Evolutionary conservation across 169 alveolate genomes (phyloP).

Genomic region (Plasmodium gaboni): DNA sequence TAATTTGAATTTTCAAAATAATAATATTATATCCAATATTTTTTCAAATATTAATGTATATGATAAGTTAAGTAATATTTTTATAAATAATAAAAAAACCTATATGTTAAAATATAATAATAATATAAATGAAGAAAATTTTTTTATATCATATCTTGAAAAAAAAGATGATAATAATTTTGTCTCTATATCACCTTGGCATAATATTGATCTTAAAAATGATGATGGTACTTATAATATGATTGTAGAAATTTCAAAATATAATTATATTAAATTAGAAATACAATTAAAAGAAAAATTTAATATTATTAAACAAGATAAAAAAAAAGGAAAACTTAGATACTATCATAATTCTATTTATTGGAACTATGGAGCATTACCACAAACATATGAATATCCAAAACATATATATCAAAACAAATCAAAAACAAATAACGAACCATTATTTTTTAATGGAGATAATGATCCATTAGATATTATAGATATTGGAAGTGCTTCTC

Average conservation of each 20-base stretch:
- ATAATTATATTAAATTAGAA: conserved; percentile 62
- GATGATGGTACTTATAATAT: conserved; percentile 66
- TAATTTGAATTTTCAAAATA: conserved; percentile 50
- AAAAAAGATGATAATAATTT: conserved; percentile 32
- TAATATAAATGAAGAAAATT: conserved; percentile 41
- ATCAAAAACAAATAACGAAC: background rate
- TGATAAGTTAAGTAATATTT: conserved; percentile 31
- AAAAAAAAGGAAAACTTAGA: conserved; percentile 58
- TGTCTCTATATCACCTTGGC: conserved; percentile 65
- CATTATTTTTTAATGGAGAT: conserved; percentile 47
- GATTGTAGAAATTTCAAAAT: conserved; percentile 62
- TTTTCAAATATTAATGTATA: conserved; percentile 55
- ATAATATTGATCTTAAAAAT: conserved; percentile 44
- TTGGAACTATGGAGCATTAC: conserved; percentile 74
- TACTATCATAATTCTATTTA: conserved; percentile 64
- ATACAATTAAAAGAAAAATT: conserved; percentile 46
- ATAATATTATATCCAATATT: conserved; percentile 60
- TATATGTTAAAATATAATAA: conserved; percentile 62
- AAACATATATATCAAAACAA: conserved; percentile 26
- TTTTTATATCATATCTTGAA: conserved; percentile 40
- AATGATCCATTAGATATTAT: conserved; percentile 61
- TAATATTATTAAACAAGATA: conserved; percentile 70
- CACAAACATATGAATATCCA: conserved; percentile 56
- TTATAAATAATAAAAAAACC: conserved; percentile 25
- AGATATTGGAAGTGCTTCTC: conserved; percentile 29